Evolutionary conservation across 352 stramenopile species (phyloP), one percentile per base, ranked within the genome.

Genomic region (Globisporangium sylvaticum): DNA sequence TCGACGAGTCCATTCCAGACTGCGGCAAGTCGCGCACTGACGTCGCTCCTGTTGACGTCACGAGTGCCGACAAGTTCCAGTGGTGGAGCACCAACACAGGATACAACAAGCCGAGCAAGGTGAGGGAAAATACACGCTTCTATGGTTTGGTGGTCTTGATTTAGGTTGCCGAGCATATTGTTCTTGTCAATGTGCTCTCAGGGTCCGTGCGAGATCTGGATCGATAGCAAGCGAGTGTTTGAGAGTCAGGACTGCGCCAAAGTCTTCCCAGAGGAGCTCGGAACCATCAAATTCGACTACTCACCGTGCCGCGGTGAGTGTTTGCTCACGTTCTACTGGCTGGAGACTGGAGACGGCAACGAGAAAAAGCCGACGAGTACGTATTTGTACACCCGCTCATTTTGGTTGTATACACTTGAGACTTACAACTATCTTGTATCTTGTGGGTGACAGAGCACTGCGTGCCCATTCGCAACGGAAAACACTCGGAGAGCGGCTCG

Each of bases 201-300:
- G 66, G 77, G 79, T 1, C 79, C 77, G 18, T 87, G 79, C 31
- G 79, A 87, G 58, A 66, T 82, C 42, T 87, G 75, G 74, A 67
- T 87, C 24, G 75, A 81, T 64, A 65, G 69, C 25, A 68, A 25
- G 60, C 53, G 64, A 5, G 67, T 77, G 20, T 72, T 82, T 27
- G 57, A 75, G 29, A 62, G 71, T 1, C 69, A 69, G 32, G 71
- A 87, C 62, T 89, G 81, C 52, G 70, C 69, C 12, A 75, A 62
- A 4, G 55, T 65, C 22, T 87, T 77, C 55, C 67, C 66, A 46
- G 72, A 58, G 29, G 73, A 73, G 4, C 75, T 50, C 4, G 42
- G 70, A 42, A 59, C 61, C 29, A 81, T 84, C 50, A 59, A 72
- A 12, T 60, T 89, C 5, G 71, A 85, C 66, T 89, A 78, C 68